These are phyloP conservation scores for Termitomyces sp. DNA, from an alignment of 768 basidiomycete species.

Conservation along the genomic window DNA sequence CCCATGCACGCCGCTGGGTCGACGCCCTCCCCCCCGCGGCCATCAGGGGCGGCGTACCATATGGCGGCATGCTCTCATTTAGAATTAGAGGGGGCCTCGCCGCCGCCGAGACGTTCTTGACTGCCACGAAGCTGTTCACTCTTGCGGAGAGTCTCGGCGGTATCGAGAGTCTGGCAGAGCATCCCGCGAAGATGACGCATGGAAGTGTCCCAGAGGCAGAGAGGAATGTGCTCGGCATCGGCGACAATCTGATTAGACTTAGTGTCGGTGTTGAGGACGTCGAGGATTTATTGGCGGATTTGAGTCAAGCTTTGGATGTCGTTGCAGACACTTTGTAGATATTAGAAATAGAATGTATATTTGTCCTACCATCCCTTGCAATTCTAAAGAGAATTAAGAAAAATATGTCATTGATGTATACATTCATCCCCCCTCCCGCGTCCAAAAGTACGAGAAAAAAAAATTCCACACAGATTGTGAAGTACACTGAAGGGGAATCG, in stretches of 20 bases:
- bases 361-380: no score
- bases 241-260: slow-evolving; percentile 68
- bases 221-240: slow-evolving; percentile 67
- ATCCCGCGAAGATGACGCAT: slow-evolving; percentile 89
- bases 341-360: neutral
- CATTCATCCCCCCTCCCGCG: no score
- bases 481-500: slow-evolving; percentile 46
- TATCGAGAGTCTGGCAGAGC: slow-evolving; percentile 86
- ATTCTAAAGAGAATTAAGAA: neutral
- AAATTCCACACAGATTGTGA: no score
- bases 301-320: slow-evolving; percentile 54
- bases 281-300: slow-evolving; percentile 73
- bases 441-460: no score
- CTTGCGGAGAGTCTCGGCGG: slow-evolving; percentile 90
- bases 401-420: no score
- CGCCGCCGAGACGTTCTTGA: slow-evolving; percentile 65
- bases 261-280: slow-evolving; percentile 87
- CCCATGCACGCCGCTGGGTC: slow-evolving; percentile 66
- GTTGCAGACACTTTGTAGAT: neutral
- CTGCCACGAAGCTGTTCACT: slow-evolving; percentile 58
- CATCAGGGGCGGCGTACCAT: slow-evolving; percentile 60
- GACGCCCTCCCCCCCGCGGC: slow-evolving; percentile 28
- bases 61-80: slow-evolving; percentile 88
- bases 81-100: slow-evolving; percentile 50
- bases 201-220: slow-evolving; percentile 65